Conservation (phyloP, 2,329 filamentous ascomycete genomes). For the Leptoxyphium fumago region DNA sequence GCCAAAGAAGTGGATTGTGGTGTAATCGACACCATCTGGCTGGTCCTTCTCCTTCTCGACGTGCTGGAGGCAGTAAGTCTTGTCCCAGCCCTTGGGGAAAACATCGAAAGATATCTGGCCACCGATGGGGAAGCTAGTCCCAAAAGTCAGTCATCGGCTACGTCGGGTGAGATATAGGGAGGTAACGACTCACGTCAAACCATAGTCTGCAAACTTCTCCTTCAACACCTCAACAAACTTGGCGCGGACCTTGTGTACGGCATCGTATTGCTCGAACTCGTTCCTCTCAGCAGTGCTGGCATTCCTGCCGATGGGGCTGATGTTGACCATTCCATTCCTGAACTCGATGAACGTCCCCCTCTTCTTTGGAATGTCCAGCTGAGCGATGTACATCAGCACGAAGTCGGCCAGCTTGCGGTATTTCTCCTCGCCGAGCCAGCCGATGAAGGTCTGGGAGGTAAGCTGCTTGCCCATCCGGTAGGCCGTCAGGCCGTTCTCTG, state of each 20-base stretch:
- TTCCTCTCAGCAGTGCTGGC: conserved; percentile 65
- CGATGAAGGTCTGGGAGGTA: conserved; percentile 72
- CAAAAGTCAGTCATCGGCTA: no score
- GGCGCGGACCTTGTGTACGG: conserved; percentile 58
- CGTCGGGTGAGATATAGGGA: no score
- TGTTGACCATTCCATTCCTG: conserved; percentile 82
- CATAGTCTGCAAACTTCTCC: conserved; percentile 69
- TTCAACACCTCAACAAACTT: conserved; percentile 63
- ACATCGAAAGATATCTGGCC: conserved; percentile 98
- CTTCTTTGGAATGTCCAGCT: conserved; percentile 73
- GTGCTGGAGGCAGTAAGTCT: conserved; percentile 89
- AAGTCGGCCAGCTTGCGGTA: conserved; percentile 69
- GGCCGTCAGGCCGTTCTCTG: conserved; percentile 90
- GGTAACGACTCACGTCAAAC: conserved; percentile 54
- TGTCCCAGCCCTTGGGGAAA: conserved; percentile 95
- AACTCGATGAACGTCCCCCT: conserved; percentile 76
- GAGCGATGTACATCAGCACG: conserved; percentile 68
- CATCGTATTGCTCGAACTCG: conserved; percentile 72
- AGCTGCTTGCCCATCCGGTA: conserved; percentile 69
- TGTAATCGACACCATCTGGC: conserved; percentile 60
- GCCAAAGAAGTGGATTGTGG: conserved; percentile 91
- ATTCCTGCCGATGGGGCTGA: conserved; percentile 74
- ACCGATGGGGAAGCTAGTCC: conserved; percentile 69
- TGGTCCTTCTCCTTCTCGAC: conserved; percentile 59
- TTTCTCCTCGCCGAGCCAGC: conserved; percentile 72